Evolutionary conservation across 202 grass and related monocot genomes (phyloP), one percentile per base, ranked within the genome.

Genomic region (Setaria viridis): DNA sequence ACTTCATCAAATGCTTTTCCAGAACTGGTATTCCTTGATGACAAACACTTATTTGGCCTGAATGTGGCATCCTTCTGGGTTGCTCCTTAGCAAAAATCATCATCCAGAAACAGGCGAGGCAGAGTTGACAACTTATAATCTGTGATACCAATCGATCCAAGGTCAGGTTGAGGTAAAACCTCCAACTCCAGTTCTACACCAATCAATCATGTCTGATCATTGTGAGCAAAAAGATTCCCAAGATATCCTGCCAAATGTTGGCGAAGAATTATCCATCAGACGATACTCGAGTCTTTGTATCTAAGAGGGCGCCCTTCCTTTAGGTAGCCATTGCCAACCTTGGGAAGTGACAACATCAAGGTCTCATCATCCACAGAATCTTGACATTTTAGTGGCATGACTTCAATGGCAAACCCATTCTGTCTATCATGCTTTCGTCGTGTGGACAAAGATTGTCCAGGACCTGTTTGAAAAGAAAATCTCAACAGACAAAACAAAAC

Each of bases 331-430:
- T 51, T 80, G 7, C 70, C 80, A 57, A 49, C 77, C 82, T 87
- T 78, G 32, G 81, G 82, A 67, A 87, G 53, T 77, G 87, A 85
- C 29, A 90, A 49, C 6, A 64, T 72, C 82, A 87, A 82, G 37
- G 78, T 53, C 15, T 85, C 83, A 2, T 89, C 82, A 79, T 84
- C 80, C 30, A 65, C 71, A 73, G 70, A 78, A 67, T 95, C 88
- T 58, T 85, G 88, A 79, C 48, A 87, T 85, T 84, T 95, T 45
- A 91, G 76, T 39, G 93, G 90, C 75, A 92, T 72, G 20, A 85
- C 88, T 57, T 95, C 90, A 2, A 84, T 80, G 12, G 80, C 42
- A 89, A 85, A 83, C 13, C 71, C 81, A 83, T 68, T 74, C 74
- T 89, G 86, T 68, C 66, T 73, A 37, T 56, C 72, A 67, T 45